phyloP scores from a whole-genome alignment of 306 rosid species.

The Citrullus amarus region DNA sequence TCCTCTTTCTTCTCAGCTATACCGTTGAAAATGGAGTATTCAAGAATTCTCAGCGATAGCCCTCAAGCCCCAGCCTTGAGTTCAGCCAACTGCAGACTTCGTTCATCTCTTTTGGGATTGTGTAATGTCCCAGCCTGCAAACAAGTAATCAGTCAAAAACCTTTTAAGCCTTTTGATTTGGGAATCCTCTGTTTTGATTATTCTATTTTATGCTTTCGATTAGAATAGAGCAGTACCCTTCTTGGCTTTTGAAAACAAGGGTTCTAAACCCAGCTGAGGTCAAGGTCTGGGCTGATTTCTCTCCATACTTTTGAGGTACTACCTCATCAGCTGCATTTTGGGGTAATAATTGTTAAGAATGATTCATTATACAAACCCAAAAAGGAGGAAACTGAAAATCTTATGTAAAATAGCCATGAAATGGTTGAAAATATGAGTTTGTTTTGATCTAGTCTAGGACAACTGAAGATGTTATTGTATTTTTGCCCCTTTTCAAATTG shows the following conservation, averaged over 20 bases:
- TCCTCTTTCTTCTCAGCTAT: slow-evolving; percentile 9
- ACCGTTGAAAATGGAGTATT: neutral
- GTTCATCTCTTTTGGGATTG: slow-evolving; percentile 89
- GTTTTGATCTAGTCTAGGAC: neutral
- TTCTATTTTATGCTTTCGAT: neutral
- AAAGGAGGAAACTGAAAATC: neutral
- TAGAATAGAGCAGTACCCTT: slow-evolving; percentile 38
- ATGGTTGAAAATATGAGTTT: neutral
- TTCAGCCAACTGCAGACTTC: slow-evolving; percentile 86
- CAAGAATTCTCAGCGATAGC: neutral
- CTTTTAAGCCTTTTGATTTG: neutral
- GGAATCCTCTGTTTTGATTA: neutral
- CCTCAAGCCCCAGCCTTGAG: slow-evolving; percentile 43
- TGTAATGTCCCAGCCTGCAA: slow-evolving; percentile 93
- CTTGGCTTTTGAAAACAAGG: slow-evolving; percentile 60
- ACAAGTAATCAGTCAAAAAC: neutral
- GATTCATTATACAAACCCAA: slow-evolving; percentile 1
- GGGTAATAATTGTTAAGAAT: neutral
- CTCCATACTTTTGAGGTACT: slow-evolving; percentile 59
- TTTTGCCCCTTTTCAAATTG: neutral
- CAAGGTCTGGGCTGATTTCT: slow-evolving; percentile 60
- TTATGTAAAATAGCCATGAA: neutral
- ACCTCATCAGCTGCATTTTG: slow-evolving; percentile 55
- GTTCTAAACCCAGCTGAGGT: slow-evolving; percentile 72
- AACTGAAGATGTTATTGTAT: neutral